A percentile compares a stretch with the other conserved stretches of the same genome.
Evolutionary conservation across 768 basidiomycete genomes (phyloP).

Genomic region (Suillus tomentosus): DNA sequence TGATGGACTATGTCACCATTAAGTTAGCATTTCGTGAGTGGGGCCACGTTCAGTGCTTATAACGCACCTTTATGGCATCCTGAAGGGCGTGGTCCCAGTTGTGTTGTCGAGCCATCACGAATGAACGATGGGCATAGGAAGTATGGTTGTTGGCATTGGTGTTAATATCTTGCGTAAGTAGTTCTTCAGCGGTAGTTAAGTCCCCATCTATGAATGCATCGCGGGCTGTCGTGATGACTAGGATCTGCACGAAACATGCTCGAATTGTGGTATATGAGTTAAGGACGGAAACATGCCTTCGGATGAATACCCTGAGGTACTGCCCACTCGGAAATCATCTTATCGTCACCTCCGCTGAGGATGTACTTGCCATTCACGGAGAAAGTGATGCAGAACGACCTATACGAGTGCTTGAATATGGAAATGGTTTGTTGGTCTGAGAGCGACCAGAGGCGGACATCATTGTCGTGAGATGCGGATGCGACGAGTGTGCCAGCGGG

Average conservation of each 20-base stretch:
- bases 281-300: neutral
- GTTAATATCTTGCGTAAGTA: neutral
- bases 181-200: neutral
- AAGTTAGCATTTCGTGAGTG: neutral
- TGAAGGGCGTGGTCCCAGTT: neutral
- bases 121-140: neutral
- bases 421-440: neutral
- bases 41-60: neutral
- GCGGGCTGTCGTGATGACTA: neutral
- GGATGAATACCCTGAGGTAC: neutral
- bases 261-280: neutral
- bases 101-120: neutral
- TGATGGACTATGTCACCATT: neutral
- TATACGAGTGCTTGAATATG: neutral
- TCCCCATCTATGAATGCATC: neutral
- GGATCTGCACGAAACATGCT: neutral
- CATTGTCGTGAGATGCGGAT: too few relatives aligned
- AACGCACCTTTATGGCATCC: neutral
- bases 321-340: neutral
- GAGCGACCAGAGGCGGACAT: neutral
- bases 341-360: neutral
- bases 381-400: neutral
- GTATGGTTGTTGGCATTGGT: neutral
- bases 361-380: neutral
- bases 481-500: too few relatives aligned